Evolutionary conservation across 176 grass and related monocot species (phyloP), one percentile per base, ranked within the genome.

Genomic region (Avena insularis): DNA sequence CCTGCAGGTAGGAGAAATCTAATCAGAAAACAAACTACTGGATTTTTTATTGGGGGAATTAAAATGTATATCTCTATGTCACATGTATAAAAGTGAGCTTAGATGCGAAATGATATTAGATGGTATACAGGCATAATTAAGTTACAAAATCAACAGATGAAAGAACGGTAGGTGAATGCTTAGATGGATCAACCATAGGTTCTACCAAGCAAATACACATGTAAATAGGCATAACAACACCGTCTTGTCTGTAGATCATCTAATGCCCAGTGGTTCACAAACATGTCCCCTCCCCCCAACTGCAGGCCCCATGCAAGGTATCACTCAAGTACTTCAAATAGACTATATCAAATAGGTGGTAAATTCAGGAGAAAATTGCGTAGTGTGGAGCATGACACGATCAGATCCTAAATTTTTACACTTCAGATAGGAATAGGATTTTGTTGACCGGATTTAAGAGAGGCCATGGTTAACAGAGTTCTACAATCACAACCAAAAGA

Each of bases 1-100:
- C 93, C 93, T 94, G 90, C 85, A 84, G 57, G 35, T 78, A 65
- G 35, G 15, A 89, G 71, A 72, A 73, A 79, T 64, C 13, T 15
- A 55, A 53, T 73, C 65, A 88, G 74, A 50, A 64, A 66, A 48
- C 9, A 80, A 64, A 65, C 4, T 15, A 2, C 6, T 12, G 4
- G 9, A n/a, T 29, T 62, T 16, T 43, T 19, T 29, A 11, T 80
- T 17, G 8, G 15, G 29, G n/a, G 40, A 47, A 63, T 63, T 23
- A 48, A 48, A 80, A 40, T n/a, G 38, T 31, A 61, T 12, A 46
- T 47, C 36, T 49, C 46, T 62, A 6, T 54, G 68, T 77, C n/a
- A 27, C 10, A 17, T 58, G 6, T 60, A 51, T 29, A 61, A 51
- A 78, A 47, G 67, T 46, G 15, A 84, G 64, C 12, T 71, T 73